Evolutionary conservation across 225 moss, liverwort and hornwort genomes (phyloP).

Genomic region (Anthoceros angustus): DNA sequence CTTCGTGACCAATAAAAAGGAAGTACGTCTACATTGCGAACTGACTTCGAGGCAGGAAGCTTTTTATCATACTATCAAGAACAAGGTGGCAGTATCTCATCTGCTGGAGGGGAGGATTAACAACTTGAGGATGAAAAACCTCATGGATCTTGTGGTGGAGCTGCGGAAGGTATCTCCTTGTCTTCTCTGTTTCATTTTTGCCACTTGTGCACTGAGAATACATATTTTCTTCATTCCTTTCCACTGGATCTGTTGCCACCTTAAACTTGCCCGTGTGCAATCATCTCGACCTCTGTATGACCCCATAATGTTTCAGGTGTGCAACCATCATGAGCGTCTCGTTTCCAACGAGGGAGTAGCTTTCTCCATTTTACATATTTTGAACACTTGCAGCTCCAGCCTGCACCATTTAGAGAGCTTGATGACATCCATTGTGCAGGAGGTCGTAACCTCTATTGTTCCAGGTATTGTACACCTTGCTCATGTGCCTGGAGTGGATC

Average conservation of each 20-base stretch:
- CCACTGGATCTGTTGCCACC: not conserved
- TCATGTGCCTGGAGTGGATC: not conserved
- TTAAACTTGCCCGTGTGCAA: not conserved
- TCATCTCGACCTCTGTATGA: too few species aligned
- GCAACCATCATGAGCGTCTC: slow-evolving; percentile 86
- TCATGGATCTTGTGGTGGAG: slow-evolving; percentile 91
- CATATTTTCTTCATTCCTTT: not conserved
- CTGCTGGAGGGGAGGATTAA: slow-evolving; percentile 80
- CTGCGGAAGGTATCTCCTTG: slow-evolving; percentile 51
- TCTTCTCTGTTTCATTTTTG: not conserved
- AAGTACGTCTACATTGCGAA: slow-evolving; percentile 64
- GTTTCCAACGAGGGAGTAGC: slow-evolving; percentile 78
- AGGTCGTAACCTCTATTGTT: slow-evolving; percentile 51
- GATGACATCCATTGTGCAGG: slow-evolving; percentile 78
- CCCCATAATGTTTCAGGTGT: slow-evolving; percentile 38
- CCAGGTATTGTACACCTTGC: slow-evolving; percentile 11
- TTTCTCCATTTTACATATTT: slow-evolving; percentile 62
- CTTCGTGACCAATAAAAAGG: slow-evolving; percentile 91
- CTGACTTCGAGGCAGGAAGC: slow-evolving; percentile 78
- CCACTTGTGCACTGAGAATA: not conserved
- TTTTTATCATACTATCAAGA: slow-evolving; percentile 82
- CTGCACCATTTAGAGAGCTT: slow-evolving; percentile 57
- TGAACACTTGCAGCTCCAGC: slow-evolving; percentile 42
- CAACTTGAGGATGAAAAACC: slow-evolving; percentile 72
- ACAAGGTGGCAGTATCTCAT: slow-evolving; percentile 78